Evolutionary conservation across 768 basidiomycete genomes (phyloP), one percentile per base, ranked within the genome.

Genomic region (Amanita muscaria): DNA sequence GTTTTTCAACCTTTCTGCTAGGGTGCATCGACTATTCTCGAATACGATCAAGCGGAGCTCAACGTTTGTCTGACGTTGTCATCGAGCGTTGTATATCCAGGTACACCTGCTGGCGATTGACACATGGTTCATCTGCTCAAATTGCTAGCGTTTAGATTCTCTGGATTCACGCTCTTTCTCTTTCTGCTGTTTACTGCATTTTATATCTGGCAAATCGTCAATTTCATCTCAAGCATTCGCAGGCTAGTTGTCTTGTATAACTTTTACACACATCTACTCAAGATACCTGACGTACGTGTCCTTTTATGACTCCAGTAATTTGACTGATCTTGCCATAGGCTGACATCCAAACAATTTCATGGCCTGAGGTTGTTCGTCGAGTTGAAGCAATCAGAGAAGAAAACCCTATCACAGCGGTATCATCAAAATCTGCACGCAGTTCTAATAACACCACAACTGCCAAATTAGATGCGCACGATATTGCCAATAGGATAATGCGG

Each of bases 261-360:
- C 36, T 99, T 99, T 63, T 99, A 91, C 66, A 94, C 90, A 0
- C 71, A 98, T 63, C 72, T 99, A 21, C 77, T 99, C 38, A 85
- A 80, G 51, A 83, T 99, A 31, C 96, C 94, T 18, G 96, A 99
- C 55, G 96, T 96, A 57, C 64, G 64, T 56, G 25, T 34, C 16
- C 15, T 41, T 29, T 11, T 46, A 24, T 36, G 29, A 41, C 25
- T 42, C 21, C 35, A 44, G 35, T 29, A 31, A 21, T 18, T 15
- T 22, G 33, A 46, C 41, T 44, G 19, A 44, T 54, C 42, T 23
- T 41, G 24, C 29, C 22, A 25, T 59, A 98, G 94, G 86, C 80
- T 40, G 96, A 99, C 62, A 93, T 99, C 35, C 90, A 92, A 65
- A 98, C 96, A 1, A 91, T 98, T 31, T 83, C 93, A 0, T 99